A percentile compares a stretch with the other conserved stretches of the same genome.
phyloP scores from a whole-genome alignment of 441 rosid species.

The Metrosideros polymorpha region DNA sequence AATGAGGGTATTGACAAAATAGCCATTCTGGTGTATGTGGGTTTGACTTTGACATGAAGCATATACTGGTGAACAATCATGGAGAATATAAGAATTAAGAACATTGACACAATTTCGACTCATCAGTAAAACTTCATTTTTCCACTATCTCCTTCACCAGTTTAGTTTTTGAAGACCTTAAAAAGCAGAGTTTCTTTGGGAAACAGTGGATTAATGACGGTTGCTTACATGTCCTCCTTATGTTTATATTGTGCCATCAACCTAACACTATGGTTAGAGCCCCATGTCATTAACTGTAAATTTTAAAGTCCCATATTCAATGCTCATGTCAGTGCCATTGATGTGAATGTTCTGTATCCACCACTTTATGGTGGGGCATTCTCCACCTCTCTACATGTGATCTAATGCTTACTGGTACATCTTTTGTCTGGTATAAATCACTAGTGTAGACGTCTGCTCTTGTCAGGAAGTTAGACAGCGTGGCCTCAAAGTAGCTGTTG shows the following conservation, averaged over 20 bases:
- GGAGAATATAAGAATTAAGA: not conserved
- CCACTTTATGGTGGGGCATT: not conserved
- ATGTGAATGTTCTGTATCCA: not conserved
- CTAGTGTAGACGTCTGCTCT: not conserved
- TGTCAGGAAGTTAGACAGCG: constrained; percentile 9
- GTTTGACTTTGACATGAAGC: not conserved
- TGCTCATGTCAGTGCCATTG: not conserved
- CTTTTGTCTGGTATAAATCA: not conserved
- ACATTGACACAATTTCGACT: not conserved
- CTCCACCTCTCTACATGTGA: not conserved
- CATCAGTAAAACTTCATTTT: not conserved
- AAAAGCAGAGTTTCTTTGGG: not conserved
- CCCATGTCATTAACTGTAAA: not conserved
- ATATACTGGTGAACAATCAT: not conserved
- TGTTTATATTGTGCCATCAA: not conserved
- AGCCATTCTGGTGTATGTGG: not conserved
- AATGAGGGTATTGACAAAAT: not conserved
- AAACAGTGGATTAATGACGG: not conserved
- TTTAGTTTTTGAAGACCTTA: not conserved
- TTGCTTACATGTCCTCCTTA: not conserved
- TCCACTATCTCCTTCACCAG: not conserved
- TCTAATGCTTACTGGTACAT: not conserved
- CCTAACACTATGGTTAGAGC: not conserved
- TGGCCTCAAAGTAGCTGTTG: constrained; percentile 11
- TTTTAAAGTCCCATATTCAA: not conserved